phyloP scores from a whole-genome alignment of 2,329 filamentous ascomycete species.

The Ceratocystis alfenasii region DNA sequence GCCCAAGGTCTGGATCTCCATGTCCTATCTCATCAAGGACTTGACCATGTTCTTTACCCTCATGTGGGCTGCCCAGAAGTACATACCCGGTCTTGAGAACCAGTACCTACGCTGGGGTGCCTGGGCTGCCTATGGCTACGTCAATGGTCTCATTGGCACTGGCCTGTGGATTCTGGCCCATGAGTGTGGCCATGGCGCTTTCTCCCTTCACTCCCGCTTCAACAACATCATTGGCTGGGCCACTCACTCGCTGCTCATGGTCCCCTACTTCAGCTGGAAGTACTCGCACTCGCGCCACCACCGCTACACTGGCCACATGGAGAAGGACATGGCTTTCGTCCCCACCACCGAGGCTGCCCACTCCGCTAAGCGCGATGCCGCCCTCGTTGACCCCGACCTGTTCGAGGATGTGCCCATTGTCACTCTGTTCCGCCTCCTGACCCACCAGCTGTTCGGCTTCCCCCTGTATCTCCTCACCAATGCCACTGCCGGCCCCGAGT shows the following conservation, averaged over 20 bases:
- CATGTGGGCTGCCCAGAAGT: constrained; percentile 40
- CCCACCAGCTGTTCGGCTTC: constrained; percentile 55
- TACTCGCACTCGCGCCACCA: constrained; percentile 59
- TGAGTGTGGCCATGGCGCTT: constrained; percentile 58
- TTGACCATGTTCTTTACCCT: constrained; percentile 38
- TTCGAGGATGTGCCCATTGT: constrained; percentile 53
- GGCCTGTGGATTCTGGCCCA: constrained; percentile 61
- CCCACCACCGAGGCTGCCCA: constrained; percentile 36
- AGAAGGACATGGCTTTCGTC: constrained; percentile 55
- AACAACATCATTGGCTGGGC: constrained; percentile 53
- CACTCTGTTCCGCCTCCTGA: constrained; percentile 41
- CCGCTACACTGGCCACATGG: constrained; percentile 54
- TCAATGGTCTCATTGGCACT: constrained; percentile 51
- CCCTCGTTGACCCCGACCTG: constrained; percentile 39
- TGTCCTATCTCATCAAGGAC: constrained; percentile 47
- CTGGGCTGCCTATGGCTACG: constrained; percentile 49
- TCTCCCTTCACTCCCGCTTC: constrained; percentile 43
- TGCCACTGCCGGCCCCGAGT: constrained; percentile 38
- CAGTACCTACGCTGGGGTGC: constrained; percentile 34
- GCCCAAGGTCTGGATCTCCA: constrained; percentile 39
- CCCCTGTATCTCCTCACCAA: constrained; percentile 52
- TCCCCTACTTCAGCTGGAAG: constrained; percentile 64
- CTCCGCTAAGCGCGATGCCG: constrained; percentile 25
- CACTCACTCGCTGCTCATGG: constrained; percentile 53
- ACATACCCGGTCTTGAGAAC: constrained; percentile 41